phyloP scores from a whole-genome alignment of 805 yeast species.

The Candida anglica region DNA sequence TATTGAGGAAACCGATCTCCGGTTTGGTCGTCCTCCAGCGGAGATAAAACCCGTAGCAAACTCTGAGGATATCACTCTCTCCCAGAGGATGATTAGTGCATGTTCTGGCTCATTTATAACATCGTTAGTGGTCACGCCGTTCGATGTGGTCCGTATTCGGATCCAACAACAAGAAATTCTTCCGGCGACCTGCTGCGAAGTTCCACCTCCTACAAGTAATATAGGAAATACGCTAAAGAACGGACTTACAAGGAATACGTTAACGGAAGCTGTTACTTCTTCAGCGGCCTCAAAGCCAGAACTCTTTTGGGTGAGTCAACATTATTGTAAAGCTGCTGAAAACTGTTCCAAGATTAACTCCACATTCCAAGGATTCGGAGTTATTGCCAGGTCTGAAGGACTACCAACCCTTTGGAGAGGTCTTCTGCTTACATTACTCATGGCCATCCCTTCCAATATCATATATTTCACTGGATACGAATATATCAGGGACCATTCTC shows the following conservation, averaged over 20 bases:
- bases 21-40: constrained; percentile 5
- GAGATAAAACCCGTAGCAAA: too few relatives aligned
- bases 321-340: constrained; percentile 33
- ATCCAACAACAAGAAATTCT: constrained; percentile 73
- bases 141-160: constrained; percentile 75
- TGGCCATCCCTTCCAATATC: constrained; percentile 92
- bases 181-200: constrained; percentile 14
- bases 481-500: constrained; percentile 69
- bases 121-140: constrained; percentile 71
- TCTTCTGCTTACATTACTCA: constrained; percentile 69
- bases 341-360: constrained; percentile 54
- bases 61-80: constrained; percentile 40
- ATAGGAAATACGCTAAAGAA: too few relatives aligned
- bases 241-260: constrained; percentile 15
- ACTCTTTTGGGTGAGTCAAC: constrained; percentile 30
- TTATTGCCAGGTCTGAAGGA: constrained; percentile 74
- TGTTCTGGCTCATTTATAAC: constrained; percentile 72
- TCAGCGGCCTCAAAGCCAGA: constrained; percentile 11
- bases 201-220: constrained; percentile 15
- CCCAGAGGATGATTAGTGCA: constrained; percentile 74
- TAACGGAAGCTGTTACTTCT: constrained; percentile 32
- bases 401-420: constrained; percentile 82
- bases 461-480: constrained; percentile 95
- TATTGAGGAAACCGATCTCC: constrained; percentile 27
- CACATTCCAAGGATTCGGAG: constrained; percentile 68